Conservation (phyloP, 495 filamentous ascomycete species). For the Hamigera avellanea region DNA sequence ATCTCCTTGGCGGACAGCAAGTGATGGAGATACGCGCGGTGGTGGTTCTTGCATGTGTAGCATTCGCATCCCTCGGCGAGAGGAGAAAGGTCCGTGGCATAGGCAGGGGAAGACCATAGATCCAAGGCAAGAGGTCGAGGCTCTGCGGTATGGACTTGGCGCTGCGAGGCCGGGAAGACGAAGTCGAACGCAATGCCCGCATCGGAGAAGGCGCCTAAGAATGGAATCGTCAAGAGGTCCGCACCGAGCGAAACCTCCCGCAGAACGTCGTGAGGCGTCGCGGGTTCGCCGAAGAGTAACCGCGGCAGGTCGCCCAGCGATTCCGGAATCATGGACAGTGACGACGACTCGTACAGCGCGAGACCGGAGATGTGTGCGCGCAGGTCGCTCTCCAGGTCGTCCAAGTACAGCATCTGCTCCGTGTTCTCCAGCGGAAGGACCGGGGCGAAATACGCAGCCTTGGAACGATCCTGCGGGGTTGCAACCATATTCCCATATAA, state of each 20-base stretch:
- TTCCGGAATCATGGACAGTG: conserved; percentile 53
- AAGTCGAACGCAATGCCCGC: conserved; percentile 79
- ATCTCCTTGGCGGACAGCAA: conserved; percentile 84
- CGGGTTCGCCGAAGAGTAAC: conserved; percentile 55
- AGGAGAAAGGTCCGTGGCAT: conserved; percentile 47
- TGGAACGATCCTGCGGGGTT: conserved; percentile 20
- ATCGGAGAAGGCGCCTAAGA: conserved; percentile 64
- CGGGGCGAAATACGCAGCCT: conserved; percentile 61
- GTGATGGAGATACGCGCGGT: conserved; percentile 79
- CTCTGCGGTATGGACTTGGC: conserved; percentile 2
- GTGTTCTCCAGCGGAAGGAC: conserved; percentile 64
- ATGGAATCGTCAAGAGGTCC: conserved; percentile 68
- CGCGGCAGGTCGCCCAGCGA: conserved; percentile 51
- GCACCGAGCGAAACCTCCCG: conserved; percentile 61
- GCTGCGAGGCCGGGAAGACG: conserved; percentile 42
- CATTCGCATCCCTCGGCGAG: conserved; percentile 55
- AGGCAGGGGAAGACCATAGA: conserved; percentile 47
- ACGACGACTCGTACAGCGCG: conserved; percentile 64
- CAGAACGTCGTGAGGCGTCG: conserved; percentile 63
- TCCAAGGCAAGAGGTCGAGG: conserved; percentile 55
- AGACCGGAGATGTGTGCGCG: conserved; percentile 54
- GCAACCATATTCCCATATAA: conserved; percentile 33
- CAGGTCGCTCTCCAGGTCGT: conserved; percentile 46
- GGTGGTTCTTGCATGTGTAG: conserved; percentile 76
- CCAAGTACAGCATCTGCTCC: conserved; percentile 65